phyloP scores from a whole-genome alignment of 1,139 yeast genomes.

The Ashbya aceris region DNA sequence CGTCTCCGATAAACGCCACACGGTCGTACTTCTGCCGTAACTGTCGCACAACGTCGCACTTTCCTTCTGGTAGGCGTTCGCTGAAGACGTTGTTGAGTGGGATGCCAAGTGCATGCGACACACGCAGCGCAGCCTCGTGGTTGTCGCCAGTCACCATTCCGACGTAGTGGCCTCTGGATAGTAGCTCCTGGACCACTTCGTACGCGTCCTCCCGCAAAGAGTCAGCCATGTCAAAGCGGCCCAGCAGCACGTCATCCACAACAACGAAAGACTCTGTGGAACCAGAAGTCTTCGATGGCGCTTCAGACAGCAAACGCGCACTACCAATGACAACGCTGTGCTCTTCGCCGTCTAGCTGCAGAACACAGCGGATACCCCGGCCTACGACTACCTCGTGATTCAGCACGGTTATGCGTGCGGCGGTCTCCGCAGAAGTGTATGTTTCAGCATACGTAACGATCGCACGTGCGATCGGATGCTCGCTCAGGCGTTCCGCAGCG shows the following conservation, averaged over 20 bases:
- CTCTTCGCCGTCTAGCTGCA: slow-evolving; percentile 13
- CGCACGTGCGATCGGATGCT: slow-evolving; percentile 31
- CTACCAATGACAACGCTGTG: slow-evolving; percentile 50
- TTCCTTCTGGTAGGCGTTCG: slow-evolving; percentile 68
- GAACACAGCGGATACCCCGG: slow-evolving; percentile 49
- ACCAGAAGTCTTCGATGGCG: slow-evolving; percentile 8
- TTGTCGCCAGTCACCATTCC: slow-evolving; percentile 93
- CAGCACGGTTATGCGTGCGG: slow-evolving; percentile 16
- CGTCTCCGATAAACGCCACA: slow-evolving; percentile 92
- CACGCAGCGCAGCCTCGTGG: slow-evolving; percentile 47
- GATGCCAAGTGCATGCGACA: slow-evolving; percentile 65
- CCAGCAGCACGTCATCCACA: slow-evolving; percentile 50
- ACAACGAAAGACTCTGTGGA: slow-evolving; percentile 35
- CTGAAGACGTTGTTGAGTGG: slow-evolving; percentile 58
- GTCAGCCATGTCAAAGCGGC: slow-evolving; percentile 61
- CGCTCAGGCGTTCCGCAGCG: slow-evolving; percentile 59
- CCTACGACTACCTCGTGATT: slow-evolving; percentile 55
- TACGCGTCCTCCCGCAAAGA: slow-evolving; percentile 58
- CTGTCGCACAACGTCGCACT: slow-evolving; percentile 54
- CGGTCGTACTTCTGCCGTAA: slow-evolving; percentile 39
- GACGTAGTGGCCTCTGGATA: slow-evolving; percentile 48
- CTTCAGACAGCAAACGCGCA: slow-evolving; percentile 35
- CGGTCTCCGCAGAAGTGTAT: slow-evolving; percentile 19
- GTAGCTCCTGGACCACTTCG: slow-evolving; percentile 49
- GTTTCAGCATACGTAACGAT: slow-evolving; percentile 35